Percentiles rank a stretch among this genome's conserved stretches.
Conservation (phyloP, 78 protist genomes). For the Planoprotostelium fungivorum region DNA sequence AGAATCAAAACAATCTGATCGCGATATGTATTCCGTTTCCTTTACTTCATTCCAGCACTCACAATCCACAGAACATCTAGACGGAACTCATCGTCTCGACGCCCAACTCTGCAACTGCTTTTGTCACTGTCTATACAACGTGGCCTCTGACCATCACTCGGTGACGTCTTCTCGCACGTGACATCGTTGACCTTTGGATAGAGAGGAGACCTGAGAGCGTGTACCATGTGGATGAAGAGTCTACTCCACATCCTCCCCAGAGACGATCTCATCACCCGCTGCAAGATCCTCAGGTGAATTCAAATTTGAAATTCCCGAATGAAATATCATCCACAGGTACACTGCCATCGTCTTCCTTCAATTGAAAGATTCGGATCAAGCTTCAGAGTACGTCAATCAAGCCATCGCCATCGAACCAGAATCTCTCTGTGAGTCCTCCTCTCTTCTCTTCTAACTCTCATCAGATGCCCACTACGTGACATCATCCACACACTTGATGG, state of each 20-base stretch:
- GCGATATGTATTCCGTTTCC: too few species aligned
- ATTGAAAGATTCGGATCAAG: background rate
- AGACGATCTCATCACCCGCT: background rate
- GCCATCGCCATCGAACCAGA: background rate
- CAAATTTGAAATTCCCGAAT: background rate
- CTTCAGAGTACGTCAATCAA: background rate
- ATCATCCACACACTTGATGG: too few species aligned
- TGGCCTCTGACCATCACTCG: background rate
- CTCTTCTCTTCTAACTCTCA: background rate
- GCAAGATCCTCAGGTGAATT: background rate
- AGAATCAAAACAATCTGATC: too few species aligned
- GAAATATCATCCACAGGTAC: background rate
- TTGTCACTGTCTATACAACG: background rate
- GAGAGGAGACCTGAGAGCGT: background rate
- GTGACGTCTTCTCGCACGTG: background rate
- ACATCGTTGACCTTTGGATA: background rate
- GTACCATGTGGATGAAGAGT: background rate
- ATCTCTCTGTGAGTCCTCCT: background rate
- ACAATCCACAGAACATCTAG: background rate
- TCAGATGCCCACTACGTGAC: background rate
- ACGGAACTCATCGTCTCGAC: background rate
- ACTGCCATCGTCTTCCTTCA: background rate
- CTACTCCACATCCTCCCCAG: background rate
- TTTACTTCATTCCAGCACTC: background rate
- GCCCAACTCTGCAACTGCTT: background rate